phyloP scores from a whole-genome alignment of 2,329 filamentous ascomycete genomes.

The Alternaria consortialis region DNA sequence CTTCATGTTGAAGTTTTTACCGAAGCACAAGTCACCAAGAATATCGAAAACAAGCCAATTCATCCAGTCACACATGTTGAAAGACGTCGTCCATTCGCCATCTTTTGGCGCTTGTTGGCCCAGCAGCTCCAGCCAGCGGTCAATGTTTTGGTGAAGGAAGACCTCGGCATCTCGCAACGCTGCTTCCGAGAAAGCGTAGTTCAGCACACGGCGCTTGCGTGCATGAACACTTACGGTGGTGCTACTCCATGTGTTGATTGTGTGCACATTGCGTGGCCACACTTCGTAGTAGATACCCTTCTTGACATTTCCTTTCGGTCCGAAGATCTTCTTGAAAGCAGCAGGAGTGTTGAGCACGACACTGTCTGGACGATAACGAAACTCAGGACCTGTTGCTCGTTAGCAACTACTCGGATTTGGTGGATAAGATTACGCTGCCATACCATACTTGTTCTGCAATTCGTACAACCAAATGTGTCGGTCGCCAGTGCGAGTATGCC shows the following conservation, averaged over 20 bases:
- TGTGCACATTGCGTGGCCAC: slow-evolving; percentile 49
- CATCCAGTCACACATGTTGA: slow-evolving; percentile 31
- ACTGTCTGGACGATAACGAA: slow-evolving; percentile 77
- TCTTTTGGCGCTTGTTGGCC: slow-evolving; percentile 15
- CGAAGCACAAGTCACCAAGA: slow-evolving; percentile 55
- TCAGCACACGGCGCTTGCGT: slow-evolving; percentile 51
- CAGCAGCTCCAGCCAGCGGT: slow-evolving; percentile 35
- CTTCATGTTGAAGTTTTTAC: slow-evolving; percentile 49
- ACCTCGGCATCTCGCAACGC: slow-evolving; percentile 52
- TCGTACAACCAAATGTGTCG: slow-evolving; percentile 75
- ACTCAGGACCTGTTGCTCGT: slow-evolving; percentile 15
- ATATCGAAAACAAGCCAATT: slow-evolving; percentile 57
- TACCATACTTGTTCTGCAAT: slow-evolving; percentile 76
- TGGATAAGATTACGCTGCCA: neutral
- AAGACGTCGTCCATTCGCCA: slow-evolving; percentile 21
- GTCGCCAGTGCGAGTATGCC: slow-evolving; percentile 75
- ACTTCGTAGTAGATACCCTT: slow-evolving; percentile 56
- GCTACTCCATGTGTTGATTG: slow-evolving; percentile 49
- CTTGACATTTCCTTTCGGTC: slow-evolving; percentile 54
- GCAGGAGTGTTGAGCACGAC: slow-evolving; percentile 75
- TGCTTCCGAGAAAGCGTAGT: slow-evolving; percentile 54
- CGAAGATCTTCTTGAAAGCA: slow-evolving; percentile 56
- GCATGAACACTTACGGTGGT: slow-evolving; percentile 47
- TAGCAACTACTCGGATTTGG: neutral
- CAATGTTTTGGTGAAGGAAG: slow-evolving; percentile 44